Base-by-base conservation (phyloP, 1,139 yeast genomes). In the Candida glucosophila region DNA sequence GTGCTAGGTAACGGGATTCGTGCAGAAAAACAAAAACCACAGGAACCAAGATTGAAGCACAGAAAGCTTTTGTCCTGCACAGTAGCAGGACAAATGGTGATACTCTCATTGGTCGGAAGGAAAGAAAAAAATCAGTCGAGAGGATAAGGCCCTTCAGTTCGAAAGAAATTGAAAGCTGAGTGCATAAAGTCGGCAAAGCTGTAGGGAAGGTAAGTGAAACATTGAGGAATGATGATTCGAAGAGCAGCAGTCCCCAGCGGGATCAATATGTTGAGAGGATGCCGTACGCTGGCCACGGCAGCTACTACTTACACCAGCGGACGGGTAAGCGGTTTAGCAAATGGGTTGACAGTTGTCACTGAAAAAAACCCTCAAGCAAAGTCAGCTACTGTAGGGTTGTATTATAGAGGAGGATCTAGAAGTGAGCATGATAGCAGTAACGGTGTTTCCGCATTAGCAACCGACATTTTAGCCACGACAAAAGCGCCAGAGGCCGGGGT, bases 371-470 rank as follows among this genome's bases (percentile, higher is more conserved):
- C 77, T 24, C 44, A 54, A 34, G 73, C 80, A 33, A 47, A 64
- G 31, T 51, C 74, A 17, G 62, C 83, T 21, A 63, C 83, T 20
- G 64, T 79, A 37, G 90, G 90, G 52, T 55, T 79, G 30, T 80
- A 67, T 53, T 59, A 67, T 46, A 79, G 78, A 36, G 81, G 85
- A 28, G 93, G 93, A 50, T 75, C 88, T 28, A 67, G 86, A 52
- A 56, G 80, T 28, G 93, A 80, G 57, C 80, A 77, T 56, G 67
- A 81, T 28, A 78, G 73, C 69, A 76, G 75, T 61, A 79, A 80
- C 41, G 93, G 93, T 70, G 71, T 77, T 30, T 68, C 88, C 29
- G 72, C 80, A 35, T 59, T 80, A 44, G 62, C 77, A 40, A 57
- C 79, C 51, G 58, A 65, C 37, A 52, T 69, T 20, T 62, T 77